Evolutionary conservation across 441 rosid species (phyloP).

Genomic region (Dalechampia spathulata): DNA sequence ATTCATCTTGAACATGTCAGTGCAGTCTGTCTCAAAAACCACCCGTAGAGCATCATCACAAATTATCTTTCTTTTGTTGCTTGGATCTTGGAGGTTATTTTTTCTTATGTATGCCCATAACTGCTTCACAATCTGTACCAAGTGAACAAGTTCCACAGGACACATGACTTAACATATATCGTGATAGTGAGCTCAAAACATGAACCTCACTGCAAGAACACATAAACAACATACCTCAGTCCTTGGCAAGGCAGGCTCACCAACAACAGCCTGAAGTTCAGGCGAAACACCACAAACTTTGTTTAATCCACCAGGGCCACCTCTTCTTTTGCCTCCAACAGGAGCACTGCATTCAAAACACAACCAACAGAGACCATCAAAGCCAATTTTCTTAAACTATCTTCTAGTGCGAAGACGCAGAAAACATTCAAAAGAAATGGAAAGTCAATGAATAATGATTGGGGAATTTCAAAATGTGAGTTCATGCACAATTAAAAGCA

Average conservation of each 20-base stretch:
- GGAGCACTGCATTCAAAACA: slow-evolving; percentile 52
- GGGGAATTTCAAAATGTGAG: no score
- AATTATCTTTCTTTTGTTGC: slow-evolving; percentile 93
- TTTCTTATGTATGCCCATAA: slow-evolving; percentile 97
- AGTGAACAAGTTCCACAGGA: slow-evolving; percentile 19
- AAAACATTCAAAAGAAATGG: no score
- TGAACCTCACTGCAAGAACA: neutral
- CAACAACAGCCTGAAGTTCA: slow-evolving; percentile 83
- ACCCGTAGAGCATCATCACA: slow-evolving; percentile 85
- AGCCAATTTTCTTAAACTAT: no score
- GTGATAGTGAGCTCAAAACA: no score
- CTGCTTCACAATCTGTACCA: slow-evolving; percentile 81
- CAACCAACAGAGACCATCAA: no score
- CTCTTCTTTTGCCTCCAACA: slow-evolving; percentile 69
- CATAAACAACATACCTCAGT: slow-evolving; percentile 51
- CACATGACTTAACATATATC: no score
- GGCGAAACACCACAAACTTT: slow-evolving; percentile 91
- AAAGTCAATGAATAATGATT: no score
- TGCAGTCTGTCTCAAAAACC: slow-evolving; percentile 93
- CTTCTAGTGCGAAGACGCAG: no score
- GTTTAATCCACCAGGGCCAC: slow-evolving; percentile 88
- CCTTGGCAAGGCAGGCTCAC: slow-evolving; percentile 90
- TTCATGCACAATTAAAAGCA: no score
- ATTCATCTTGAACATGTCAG: slow-evolving; percentile 99
- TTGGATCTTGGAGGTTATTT: slow-evolving; percentile 95